Evolutionary conservation across 2,329 filamentous ascomycete species (phyloP).

Genomic region (Aspergillus unguis): DNA sequence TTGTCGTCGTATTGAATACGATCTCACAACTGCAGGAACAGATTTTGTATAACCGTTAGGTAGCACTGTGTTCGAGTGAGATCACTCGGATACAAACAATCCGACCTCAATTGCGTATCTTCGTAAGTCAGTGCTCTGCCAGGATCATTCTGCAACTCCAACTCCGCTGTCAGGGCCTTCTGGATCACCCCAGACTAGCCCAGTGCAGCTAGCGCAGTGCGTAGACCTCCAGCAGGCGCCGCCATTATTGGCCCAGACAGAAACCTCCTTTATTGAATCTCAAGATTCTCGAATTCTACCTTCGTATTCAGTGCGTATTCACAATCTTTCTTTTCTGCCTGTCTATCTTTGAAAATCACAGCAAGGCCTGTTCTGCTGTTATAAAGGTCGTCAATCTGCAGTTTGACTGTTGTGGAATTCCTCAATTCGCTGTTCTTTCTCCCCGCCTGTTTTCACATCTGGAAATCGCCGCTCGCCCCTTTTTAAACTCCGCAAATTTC

Average conservation of each 20-base stretch:
- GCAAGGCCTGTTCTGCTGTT: not conserved
- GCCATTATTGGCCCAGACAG: conserved; percentile 19
- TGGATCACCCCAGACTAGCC: conserved; percentile 8
- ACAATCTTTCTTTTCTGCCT: conserved; percentile 10
- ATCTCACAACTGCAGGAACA: no score
- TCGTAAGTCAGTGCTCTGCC: no score
- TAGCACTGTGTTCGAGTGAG: no score
- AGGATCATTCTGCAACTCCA: not conserved
- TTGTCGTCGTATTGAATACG: no score
- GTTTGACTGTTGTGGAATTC: not conserved
- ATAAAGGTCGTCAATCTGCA: not conserved
- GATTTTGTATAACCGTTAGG: no score
- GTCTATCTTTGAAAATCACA: not conserved
- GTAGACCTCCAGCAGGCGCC: not conserved
- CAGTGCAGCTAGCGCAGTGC: conserved; percentile 4
- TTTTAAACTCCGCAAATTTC: conserved; percentile 3
- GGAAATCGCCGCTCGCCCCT: conserved; percentile 2
- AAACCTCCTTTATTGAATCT: conserved; percentile 25
- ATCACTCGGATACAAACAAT: no score
- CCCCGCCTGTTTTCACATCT: not conserved
- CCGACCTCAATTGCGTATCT: no score
- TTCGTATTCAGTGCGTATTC: conserved; percentile 13
- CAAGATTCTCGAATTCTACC: conserved; percentile 6
- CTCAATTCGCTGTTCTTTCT: conserved; percentile 6
- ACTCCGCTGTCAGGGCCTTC: not conserved